Evolutionary conservation across 176 grass and related monocot species (phyloP).

Genomic region (Triticum urartu): DNA sequence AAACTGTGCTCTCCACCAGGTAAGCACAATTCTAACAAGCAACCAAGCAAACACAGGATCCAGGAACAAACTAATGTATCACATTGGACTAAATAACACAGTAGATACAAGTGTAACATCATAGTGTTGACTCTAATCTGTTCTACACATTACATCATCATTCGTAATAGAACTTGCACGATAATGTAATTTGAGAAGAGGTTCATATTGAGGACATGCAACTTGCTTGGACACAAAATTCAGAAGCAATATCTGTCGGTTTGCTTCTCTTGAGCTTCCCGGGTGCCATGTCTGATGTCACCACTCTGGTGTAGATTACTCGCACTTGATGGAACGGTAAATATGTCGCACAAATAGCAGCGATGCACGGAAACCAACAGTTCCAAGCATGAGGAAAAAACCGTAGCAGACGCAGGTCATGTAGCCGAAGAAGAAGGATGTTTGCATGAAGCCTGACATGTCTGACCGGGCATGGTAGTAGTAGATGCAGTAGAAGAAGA

Average conservation of each 20-base stretch:
- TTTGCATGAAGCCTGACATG: conserved; percentile 99
- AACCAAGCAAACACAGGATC: background rate
- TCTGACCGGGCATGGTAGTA: conserved; percentile 89
- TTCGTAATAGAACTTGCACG: background rate
- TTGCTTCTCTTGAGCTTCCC: background rate
- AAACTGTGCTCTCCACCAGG: background rate
- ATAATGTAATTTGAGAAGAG: background rate
- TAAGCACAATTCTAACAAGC: background rate
- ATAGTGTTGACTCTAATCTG: conserved; percentile 11
- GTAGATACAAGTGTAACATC: background rate
- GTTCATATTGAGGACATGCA: background rate
- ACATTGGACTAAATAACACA: conserved; percentile 8
- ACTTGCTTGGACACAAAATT: conserved; percentile 23
- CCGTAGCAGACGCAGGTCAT: conserved; percentile 97
- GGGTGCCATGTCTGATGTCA: background rate
- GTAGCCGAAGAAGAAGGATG: conserved; percentile 96
- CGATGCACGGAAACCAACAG: conserved; percentile 79
- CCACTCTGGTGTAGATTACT: conserved; percentile 35
- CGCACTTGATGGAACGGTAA: conserved; percentile 90
- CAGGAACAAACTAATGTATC: background rate
- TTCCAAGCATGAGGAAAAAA: conserved; percentile 95
- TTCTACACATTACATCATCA: conserved; percentile 4
- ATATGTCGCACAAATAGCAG: conserved; percentile 87
- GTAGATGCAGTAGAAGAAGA: conserved; percentile 96
- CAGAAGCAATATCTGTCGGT: background rate